Conservation (phyloP, 176 grass and related monocot species). For the Thinopyrum elongatum region DNA sequence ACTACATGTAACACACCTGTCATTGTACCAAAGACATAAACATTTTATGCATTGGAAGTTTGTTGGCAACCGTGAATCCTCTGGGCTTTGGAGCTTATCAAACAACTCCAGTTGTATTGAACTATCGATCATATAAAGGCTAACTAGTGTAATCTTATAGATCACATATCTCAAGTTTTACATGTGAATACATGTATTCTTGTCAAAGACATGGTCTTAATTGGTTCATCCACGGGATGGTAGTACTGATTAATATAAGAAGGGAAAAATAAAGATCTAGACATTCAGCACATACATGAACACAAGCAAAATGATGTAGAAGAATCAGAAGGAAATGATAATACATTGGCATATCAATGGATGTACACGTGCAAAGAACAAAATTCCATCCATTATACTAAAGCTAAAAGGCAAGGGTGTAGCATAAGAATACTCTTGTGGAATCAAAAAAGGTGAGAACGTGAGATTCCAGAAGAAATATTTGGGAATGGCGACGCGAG, state of each 20-base stretch:
- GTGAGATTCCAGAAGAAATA: not conserved
- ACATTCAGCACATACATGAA: not conserved
- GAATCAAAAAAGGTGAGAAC: slow-evolving; percentile 1
- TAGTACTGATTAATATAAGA: not conserved
- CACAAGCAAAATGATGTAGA: slow-evolving; percentile 16
- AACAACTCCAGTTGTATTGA: not conserved
- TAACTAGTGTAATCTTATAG: not conserved
- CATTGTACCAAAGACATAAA: no score
- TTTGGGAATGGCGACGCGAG: not conserved
- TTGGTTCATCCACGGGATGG: slow-evolving; percentile 7
- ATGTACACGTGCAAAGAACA: slow-evolving; percentile 15
- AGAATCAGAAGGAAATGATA: slow-evolving; percentile 19
- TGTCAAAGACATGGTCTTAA: not conserved
- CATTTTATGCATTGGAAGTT: no score
- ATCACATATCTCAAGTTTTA: not conserved
- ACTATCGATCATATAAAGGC: not conserved
- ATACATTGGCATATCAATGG: not conserved
- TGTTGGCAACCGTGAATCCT: not conserved
- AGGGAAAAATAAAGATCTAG: not conserved
- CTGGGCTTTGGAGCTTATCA: not conserved
- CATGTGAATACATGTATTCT: not conserved
- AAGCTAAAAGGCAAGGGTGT: slow-evolving; percentile 11
- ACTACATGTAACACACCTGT: no score
- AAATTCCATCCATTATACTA: slow-evolving; percentile 19
- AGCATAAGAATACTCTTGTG: slow-evolving; percentile 21